Evolutionary conservation across 257 asterid genomes (phyloP), one percentile per base, ranked within the genome.

Genomic region (Oldenlandia corymbosa): DNA sequence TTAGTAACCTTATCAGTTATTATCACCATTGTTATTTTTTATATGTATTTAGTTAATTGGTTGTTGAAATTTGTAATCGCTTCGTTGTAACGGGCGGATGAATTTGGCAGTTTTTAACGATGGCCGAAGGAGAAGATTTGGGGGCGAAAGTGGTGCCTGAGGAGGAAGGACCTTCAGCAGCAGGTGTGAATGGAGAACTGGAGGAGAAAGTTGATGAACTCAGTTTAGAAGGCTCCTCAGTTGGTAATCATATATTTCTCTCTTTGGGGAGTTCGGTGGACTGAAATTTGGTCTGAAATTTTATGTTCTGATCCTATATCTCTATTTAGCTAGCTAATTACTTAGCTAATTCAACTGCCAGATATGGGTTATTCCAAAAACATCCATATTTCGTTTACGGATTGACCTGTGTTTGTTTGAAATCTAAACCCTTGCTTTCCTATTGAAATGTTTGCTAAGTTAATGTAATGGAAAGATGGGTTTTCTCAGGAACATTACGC

Each of bases 201-300:
- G 88, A 73, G 78, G 91, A 78, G 66, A 79, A 82, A 75, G 70
- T 85, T 24, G 81, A 64, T 43, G 85, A 60, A 67, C 73, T 90
- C 64, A 72, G 66, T 28, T 63, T 82, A 73, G 87, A 79, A 60
- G 92, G 73, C 69, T 81, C 82, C 67, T 81, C 82, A 50, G 81
- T 75, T 79, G 95, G 94, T 86, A 61, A 58, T 48, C 37, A 11
- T 31, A 2, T 53, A 1, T 55, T 2, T 42, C 0, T 34, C 3
- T 30, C 16, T 30, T 34, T 45, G 0, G 23, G 0, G 8, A 16
- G 0, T 45, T 45, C 2, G 16, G 5, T 17, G 1, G 10, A 7
- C 1, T 45, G 50, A 45, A 17, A 45, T 45, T 16, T 7, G 18
- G 21, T 45, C n/a, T n/a, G n/a, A n/a, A n/a, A n/a, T n/a, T n/a